These are phyloP conservation scores for Zygosaccharomyces bailii DNA, from an alignment of 805 yeast genomes.

Conservation along the genomic window DNA sequence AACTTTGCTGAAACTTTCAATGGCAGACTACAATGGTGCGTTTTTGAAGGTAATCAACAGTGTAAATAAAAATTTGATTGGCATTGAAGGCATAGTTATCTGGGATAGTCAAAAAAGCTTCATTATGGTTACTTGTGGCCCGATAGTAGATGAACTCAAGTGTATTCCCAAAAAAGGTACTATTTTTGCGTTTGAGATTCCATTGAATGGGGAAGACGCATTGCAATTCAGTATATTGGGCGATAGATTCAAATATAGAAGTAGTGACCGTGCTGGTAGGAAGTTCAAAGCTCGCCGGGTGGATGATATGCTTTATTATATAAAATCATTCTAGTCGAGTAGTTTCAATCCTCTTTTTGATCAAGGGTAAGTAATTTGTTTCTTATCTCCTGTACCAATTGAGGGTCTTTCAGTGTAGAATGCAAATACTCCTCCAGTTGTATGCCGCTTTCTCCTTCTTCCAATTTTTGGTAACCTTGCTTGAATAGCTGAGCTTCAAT, in stretches of 20 bases:
- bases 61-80: constrained; percentile 54
- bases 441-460: constrained; percentile 18
- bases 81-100: constrained; percentile 68
- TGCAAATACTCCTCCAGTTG: constrained; percentile 23
- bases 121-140: constrained; percentile 44
- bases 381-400: constrained; percentile 20
- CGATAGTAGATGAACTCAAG: constrained; percentile 59
- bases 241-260: constrained; percentile 67
- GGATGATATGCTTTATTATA: constrained; percentile 46
- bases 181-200: constrained; percentile 52
- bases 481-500: constrained; percentile 34
- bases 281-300: constrained; percentile 81
- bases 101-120: constrained; percentile 81
- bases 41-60: constrained; percentile 54
- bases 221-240: constrained; percentile 70
- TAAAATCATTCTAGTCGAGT: constrained; percentile 11
- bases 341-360: neutral
- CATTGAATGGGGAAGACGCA: constrained; percentile 39
- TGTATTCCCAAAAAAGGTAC: constrained; percentile 67
- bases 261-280: constrained; percentile 76
- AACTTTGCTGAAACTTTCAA: constrained; percentile 55
- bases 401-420: constrained; percentile 20
- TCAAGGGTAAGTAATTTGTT: constrained; percentile 13
- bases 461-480: constrained; percentile 25
- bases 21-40: constrained; percentile 85